Conservation (phyloP, 345 rosid genomes). For the Clarkia xantiana region DNA sequence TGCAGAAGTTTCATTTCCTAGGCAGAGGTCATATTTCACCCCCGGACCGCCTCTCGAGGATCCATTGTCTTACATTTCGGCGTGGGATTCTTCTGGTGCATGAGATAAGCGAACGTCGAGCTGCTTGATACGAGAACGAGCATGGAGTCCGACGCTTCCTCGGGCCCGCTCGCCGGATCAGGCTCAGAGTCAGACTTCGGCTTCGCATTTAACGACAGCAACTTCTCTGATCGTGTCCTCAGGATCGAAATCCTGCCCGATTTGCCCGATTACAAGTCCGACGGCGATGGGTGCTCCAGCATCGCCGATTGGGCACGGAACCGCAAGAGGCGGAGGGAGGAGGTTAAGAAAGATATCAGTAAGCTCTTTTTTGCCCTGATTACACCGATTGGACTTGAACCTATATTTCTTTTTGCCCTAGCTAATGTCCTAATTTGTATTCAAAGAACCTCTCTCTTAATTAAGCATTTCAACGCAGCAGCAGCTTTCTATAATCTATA, state of each 20-base stretch:
- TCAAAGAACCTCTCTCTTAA: too few species aligned
- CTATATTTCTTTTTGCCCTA: too few species aligned
- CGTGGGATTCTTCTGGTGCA: constrained; percentile 9
- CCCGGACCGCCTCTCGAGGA: too few species aligned
- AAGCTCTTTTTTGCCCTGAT: too few species aligned
- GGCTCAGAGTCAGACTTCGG: constrained; percentile 20
- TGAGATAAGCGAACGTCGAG: constrained; percentile 25
- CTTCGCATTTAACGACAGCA: constrained; percentile 53
- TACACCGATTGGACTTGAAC: too few species aligned
- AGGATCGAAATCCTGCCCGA: constrained; percentile 41
- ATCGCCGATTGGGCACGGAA: constrained; percentile 43
- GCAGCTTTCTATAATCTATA: too few species aligned
- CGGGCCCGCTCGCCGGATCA: too few species aligned
- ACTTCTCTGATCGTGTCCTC: constrained; percentile 57
- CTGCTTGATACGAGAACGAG: constrained; percentile 23
- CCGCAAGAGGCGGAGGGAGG: constrained; percentile 41
- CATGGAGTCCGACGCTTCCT: constrained; percentile 29
- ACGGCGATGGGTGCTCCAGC: constrained; percentile 24
- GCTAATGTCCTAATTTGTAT: too few species aligned
- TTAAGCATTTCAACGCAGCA: too few species aligned
- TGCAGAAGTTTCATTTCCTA: too few species aligned
- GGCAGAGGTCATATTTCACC: too few species aligned
- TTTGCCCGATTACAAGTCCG: constrained; percentile 22
- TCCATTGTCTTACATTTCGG: too few species aligned
- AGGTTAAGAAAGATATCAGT: constrained; percentile 7